Percentiles rank a stretch among this genome's conserved stretches.
phyloP scores from a whole-genome alignment of 352 stramenopile genomes.

The Phytophthora tubulina region DNA sequence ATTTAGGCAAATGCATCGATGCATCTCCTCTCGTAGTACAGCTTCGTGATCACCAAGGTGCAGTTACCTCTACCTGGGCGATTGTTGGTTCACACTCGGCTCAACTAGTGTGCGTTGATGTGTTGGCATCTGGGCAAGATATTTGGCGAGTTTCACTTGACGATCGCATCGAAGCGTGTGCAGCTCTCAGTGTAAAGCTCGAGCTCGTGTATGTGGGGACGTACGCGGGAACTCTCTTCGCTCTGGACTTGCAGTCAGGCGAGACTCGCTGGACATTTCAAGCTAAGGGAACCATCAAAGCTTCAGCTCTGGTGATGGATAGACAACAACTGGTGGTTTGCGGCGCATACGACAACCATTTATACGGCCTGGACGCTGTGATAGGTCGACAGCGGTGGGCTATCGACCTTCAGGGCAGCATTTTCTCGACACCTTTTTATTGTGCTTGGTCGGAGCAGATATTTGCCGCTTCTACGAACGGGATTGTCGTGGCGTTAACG shows the following conservation, averaged over 20 bases:
- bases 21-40: constrained; percentile 66
- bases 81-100: constrained; percentile 65
- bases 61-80: constrained; percentile 30
- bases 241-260: constrained; percentile 49
- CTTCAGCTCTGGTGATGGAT: constrained; percentile 57
- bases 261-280: constrained; percentile 45
- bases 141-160: constrained; percentile 59
- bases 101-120: constrained; percentile 56
- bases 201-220: constrained; percentile 60
- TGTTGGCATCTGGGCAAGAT: constrained; percentile 29
- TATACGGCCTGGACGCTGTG: constrained; percentile 48
- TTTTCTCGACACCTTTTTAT: constrained; percentile 61
- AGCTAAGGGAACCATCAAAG: constrained; percentile 57
- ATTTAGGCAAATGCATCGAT: constrained; percentile 73
- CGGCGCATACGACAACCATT: constrained; percentile 60
- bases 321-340: constrained; percentile 48
- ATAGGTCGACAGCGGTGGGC: constrained; percentile 41
- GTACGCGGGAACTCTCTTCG: constrained; percentile 61
- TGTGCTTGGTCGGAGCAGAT: constrained; percentile 31
- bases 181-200: constrained; percentile 44
- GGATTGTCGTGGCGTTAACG: constrained; percentile 38
- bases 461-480: constrained; percentile 55
- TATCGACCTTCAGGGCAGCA: constrained; percentile 47
- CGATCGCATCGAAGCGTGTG: constrained; percentile 66
- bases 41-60: background rate